Evolutionary conservation across 1,139 yeast species (phyloP).

Genomic region (Taphrina betulina): DNA sequence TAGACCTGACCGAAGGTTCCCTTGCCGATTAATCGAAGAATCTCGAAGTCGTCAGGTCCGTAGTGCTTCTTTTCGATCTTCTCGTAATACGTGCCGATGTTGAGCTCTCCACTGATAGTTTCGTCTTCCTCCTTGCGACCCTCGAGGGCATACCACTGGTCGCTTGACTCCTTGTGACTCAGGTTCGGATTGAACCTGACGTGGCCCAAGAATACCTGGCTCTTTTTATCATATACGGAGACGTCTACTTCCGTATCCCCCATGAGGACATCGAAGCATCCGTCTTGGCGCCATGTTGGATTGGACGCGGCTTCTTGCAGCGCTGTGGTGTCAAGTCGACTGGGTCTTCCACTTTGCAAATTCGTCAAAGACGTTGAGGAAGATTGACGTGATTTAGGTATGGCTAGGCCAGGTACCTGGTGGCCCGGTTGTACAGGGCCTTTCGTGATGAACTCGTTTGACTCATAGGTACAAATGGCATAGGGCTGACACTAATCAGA

Average conservation of each 20-base stretch:
- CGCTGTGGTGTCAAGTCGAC: slow-evolving; percentile 32
- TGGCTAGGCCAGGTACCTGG: slow-evolving; percentile 31
- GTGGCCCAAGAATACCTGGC: slow-evolving; percentile 84
- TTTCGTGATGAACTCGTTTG: slow-evolving; percentile 82
- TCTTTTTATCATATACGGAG: slow-evolving; percentile 80
- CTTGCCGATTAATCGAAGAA: slow-evolving; percentile 82
- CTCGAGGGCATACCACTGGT: slow-evolving; percentile 70
- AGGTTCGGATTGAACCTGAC: slow-evolving; percentile 70
- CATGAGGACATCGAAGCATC: slow-evolving; percentile 78
- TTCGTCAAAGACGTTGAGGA: slow-evolving; percentile 39
- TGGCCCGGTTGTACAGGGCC: slow-evolving; percentile 51
- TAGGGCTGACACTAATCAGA: slow-evolving; percentile 45
- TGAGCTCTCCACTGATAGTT: slow-evolving; percentile 71
- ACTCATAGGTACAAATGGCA: slow-evolving; percentile 89
- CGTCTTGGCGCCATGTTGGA: slow-evolving; percentile 88
- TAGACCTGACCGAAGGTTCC: slow-evolving; percentile 98
- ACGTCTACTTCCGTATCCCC: slow-evolving; percentile 83
- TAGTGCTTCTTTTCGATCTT: slow-evolving; percentile 69
- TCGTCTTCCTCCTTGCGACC: slow-evolving; percentile 58
- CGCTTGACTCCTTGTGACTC: slow-evolving; percentile 44
- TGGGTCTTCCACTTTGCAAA: slow-evolving; percentile 37
- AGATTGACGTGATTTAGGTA: slow-evolving; percentile 35
- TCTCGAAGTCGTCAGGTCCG: slow-evolving; percentile 93
- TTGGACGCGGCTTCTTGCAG: slow-evolving; percentile 51
- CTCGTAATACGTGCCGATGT: slow-evolving; percentile 71